Base-by-base conservation (phyloP, 352 stramenopile genomes). In the Halophytophthora batemanensis region DNA sequence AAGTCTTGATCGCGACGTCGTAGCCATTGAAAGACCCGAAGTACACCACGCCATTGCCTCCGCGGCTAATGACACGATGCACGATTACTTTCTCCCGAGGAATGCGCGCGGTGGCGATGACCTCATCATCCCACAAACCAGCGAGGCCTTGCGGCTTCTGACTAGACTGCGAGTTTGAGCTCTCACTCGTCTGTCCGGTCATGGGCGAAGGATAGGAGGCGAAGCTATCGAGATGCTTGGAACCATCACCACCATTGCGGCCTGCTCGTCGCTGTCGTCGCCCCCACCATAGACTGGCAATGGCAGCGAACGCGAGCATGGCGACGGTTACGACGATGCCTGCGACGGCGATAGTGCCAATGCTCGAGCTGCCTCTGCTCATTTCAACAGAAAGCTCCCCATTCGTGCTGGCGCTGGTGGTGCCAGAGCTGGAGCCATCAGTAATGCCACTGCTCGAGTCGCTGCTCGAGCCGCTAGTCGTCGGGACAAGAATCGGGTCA, bases 41-140 rank as follows among this genome's bases (percentile, higher is more conserved):
- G 44, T 55, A 66, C 10, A 75, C 66, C n/a, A 67, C 55, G 6
- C 61, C 66, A 44, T 61, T 61, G 15, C 56, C 61, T 33, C 61
- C 65, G 28, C 53, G 56, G 15, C 50, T 47, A 13, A 74, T 48
- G n/a, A 44, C n/a, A 13, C 36, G 39, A 18, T 57, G 53, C 40
- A 66, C 37, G 14, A 70, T 42, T 21, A 65, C 45, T 17, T 71
- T 65, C 18, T 66, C 36, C 8, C 63, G 45, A 17, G 67, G 56
- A 25, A 77, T 62, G 1, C 64, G 59, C 34, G 61, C 55, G 3
- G 56, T 66, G 14, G 46, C 36, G 53, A 78, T 63, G 21, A 54
- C 37, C 34, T 64, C 42, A 33, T 71, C 56, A 15, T 70, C 56
- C 45, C 58, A 71, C 22, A 66, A 19, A 5, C 55, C 55, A 19